Base-by-base conservation (phyloP, 192 early-diverging fungal genomes). In the Backusella tuberculispora region DNA sequence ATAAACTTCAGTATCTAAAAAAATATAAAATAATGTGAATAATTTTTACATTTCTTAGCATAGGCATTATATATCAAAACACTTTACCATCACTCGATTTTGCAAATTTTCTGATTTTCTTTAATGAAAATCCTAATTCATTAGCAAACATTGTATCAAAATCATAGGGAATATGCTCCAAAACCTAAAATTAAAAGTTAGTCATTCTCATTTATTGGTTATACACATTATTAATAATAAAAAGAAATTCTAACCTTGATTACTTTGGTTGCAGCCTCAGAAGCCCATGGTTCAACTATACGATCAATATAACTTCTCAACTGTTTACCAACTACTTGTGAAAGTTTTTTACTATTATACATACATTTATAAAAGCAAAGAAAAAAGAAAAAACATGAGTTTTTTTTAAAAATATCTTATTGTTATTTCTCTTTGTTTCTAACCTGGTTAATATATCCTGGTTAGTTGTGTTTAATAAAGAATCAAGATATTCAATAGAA, bases 121-220 rank as follows among this genome's bases (percentile, higher is more conserved):
- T 56, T 56, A 56, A 24, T 21, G 50, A 56, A 4, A 10, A 1
- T 24, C 50, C 50, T 24, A 56, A 56, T 9, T n/a, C 7, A 19
- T 21, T 21, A 9, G n/a, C 4, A 4, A 56, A n/a, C 50, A 56
- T 56, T 10, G 50, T 56, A 24, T 56, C 50, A 15, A 56, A 56
- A 56, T 50, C 47, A 50, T 50, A 50, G 17, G 50, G 50, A 24
- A 56, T 56, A 8, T 56, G 50, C 19, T 56, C 50, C 21, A 56
- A 24, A 8, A 56, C 50, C 50, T 56, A 56, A 56, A 45, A 45
- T 24, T 4, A 17, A 56, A 56, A 56, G 24, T 56, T 56, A 56
- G 24, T 50, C n/a, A 12, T 56, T 10, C 50, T 24, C 21, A 56
- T 21, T 21, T 42, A 42, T n/a, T n/a, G n/a, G n/a, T n/a, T 7